These are phyloP conservation scores for Trametes sanguinea DNA, from an alignment of 768 basidiomycete species.

Conservation along the genomic window DNA sequence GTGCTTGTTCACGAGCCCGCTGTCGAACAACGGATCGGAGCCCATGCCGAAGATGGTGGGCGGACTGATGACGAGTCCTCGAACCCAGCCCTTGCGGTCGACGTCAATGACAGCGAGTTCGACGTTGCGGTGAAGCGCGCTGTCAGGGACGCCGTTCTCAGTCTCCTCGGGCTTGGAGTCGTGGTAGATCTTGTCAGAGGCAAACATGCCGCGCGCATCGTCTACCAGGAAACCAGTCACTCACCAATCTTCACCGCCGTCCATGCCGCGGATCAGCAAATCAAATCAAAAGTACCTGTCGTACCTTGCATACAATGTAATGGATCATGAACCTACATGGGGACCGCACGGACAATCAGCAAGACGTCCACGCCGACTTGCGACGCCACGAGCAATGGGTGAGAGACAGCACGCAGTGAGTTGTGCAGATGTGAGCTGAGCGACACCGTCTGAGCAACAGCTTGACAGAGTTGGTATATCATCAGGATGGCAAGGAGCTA, in stretches of 20 bases:
- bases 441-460: too few species aligned
- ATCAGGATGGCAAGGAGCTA: too few species aligned
- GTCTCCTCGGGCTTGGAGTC: constrained; percentile 50
- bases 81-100: constrained; percentile 49
- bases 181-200: constrained; percentile 45
- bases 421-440: too few species aligned
- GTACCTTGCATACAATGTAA: too few species aligned
- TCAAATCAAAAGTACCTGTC: too few species aligned
- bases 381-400: too few species aligned
- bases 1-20: constrained; percentile 51
- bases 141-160: constrained; percentile 43
- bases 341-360: too few species aligned
- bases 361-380: too few species aligned
- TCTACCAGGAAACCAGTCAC: constrained; percentile 45
- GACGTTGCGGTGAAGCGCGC: constrained; percentile 51
- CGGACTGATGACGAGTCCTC: constrained; percentile 54
- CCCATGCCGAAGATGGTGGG: constrained; percentile 62
- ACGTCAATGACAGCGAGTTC: constrained; percentile 51
- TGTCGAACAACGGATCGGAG: constrained; percentile 46
- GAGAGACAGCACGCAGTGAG: too few species aligned
- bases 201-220: constrained; percentile 44
- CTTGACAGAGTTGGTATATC: too few species aligned
- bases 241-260: background rate
- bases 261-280: too few species aligned
- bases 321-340: too few species aligned